Conservation (phyloP, 768 basidiomycete species). For the Phallus indusiatus region DNA sequence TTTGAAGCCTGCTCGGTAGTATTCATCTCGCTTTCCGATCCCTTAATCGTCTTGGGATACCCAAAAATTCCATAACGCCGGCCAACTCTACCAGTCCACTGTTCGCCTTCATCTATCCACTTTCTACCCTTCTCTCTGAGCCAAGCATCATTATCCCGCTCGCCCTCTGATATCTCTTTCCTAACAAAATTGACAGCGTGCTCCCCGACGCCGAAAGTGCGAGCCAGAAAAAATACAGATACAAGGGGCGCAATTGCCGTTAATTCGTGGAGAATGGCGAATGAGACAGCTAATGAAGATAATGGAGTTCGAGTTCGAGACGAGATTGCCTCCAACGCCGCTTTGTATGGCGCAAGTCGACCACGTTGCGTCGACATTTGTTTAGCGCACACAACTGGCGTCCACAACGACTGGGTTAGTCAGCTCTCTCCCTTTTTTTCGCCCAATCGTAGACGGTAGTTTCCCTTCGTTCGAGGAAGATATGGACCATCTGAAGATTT, state of each 20-base stretch:
- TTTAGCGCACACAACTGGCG: too few relatives aligned
- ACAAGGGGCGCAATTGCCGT: conserved; percentile 73
- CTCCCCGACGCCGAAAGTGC: conserved; percentile 61
- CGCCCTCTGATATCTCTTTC: conserved; percentile 14
- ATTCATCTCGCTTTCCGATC: conserved; percentile 8
- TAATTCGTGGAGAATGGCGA: conserved; percentile 76
- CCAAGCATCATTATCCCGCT: conserved; percentile 24
- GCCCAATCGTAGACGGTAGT: too few relatives aligned
- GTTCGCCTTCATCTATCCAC: conserved; percentile 76
- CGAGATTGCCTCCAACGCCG: conserved; percentile 51
- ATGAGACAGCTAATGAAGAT: conserved; percentile 67
- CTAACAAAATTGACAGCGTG: conserved; percentile 38
- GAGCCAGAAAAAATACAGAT: conserved; percentile 61
- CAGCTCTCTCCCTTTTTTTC: too few relatives aligned
- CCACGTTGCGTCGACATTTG: not conserved
- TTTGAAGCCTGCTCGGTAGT: conserved; percentile 18
- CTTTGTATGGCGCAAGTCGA: conserved; percentile 30
- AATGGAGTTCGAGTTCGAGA: conserved; percentile 65
- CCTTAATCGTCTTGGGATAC: conserved; percentile 41
- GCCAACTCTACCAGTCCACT: conserved; percentile 62
- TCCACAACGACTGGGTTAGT: too few relatives aligned
- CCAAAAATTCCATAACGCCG: conserved; percentile 75
- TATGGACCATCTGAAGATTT: not conserved
- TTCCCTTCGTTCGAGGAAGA: too few relatives aligned
- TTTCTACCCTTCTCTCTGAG: conserved; percentile 31